Evolutionary conservation across 331 rosid genomes (phyloP).

Genomic region (Malus hybrid): DNA sequence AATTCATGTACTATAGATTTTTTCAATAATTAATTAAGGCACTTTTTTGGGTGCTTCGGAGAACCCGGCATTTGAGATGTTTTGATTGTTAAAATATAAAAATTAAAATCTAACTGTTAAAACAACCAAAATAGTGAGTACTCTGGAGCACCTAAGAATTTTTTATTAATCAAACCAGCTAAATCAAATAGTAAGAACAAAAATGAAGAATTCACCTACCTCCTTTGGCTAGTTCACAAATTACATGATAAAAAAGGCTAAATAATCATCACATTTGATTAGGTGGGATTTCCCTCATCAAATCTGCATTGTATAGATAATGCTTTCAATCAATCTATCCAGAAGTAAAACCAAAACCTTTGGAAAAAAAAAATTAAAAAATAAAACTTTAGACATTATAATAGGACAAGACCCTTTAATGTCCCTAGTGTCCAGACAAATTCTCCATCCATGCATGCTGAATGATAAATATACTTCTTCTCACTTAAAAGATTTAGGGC

Average conservation of each 20-base stretch:
- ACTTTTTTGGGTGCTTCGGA: too few relatives aligned
- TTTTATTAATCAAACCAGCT: neutral
- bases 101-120: too few relatives aligned
- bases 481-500: neutral
- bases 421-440: constrained; percentile 36
- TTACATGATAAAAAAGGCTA: constrained; percentile 6
- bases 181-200: constrained; percentile 21
- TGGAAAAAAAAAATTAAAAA: neutral
- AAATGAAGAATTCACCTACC: constrained; percentile 19
- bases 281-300: constrained; percentile 29
- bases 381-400: neutral
- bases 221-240: neutral
- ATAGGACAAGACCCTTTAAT: constrained; percentile 27
- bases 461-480: constrained; percentile 1
- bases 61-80: too few relatives aligned
- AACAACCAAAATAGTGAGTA: too few relatives aligned
- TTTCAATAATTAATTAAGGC: neutral
- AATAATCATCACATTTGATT: constrained; percentile 21
- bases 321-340: neutral
- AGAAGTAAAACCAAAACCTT: constrained; percentile 12
- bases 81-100: too few relatives aligned
- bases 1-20: neutral
- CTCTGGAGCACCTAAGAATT: too few relatives aligned
- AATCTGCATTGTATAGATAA: neutral
- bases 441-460: constrained; percentile 13